Evolutionary conservation across 1,284 basidiomycete genomes (phyloP).

Genomic region (Leccinum subrobustum): DNA sequence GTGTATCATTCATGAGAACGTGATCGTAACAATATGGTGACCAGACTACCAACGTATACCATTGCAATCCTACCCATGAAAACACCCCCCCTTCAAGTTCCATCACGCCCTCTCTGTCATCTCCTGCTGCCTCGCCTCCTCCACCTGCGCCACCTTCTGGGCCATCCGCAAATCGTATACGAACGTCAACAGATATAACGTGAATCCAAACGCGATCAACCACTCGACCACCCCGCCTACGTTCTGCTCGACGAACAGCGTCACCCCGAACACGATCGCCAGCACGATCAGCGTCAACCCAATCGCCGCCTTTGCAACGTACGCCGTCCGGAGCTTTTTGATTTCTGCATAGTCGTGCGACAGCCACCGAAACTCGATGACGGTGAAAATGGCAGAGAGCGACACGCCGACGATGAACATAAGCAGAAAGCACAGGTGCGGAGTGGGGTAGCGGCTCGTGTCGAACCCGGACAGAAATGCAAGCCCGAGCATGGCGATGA

Average conservation of each 20-base stretch:
- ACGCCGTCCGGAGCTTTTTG: conserved; percentile 52
- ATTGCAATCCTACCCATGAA: too few relatives aligned
- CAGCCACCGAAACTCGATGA: conserved; percentile 70
- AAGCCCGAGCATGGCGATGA: conserved; percentile 57
- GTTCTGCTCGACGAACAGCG: conserved; percentile 44
- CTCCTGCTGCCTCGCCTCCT: background rate
- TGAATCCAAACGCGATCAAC: conserved; percentile 69
- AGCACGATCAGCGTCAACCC: conserved; percentile 55
- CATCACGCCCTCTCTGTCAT: conserved; percentile 1
- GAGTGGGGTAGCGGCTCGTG: conserved; percentile 47
- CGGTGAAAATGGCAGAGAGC: conserved; percentile 68
- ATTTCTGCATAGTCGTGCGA: conserved; percentile 51
- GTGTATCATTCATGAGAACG: background rate
- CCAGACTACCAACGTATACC: background rate
- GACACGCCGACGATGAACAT: conserved; percentile 64
- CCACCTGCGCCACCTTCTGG: conserved; percentile 34
- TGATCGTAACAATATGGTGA: background rate
- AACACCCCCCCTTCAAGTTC: background rate
- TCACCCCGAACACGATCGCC: conserved; percentile 59
- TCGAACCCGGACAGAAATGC: conserved; percentile 68
- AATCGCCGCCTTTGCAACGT: conserved; percentile 59
- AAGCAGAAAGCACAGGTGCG: conserved; percentile 61
- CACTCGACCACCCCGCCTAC: conserved; percentile 69
- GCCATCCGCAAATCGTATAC: conserved; percentile 62
- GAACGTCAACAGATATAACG: conserved; percentile 68